Base-by-base conservation (phyloP, 2,329 filamentous ascomycete species). In the Fusarium zealandicum region DNA sequence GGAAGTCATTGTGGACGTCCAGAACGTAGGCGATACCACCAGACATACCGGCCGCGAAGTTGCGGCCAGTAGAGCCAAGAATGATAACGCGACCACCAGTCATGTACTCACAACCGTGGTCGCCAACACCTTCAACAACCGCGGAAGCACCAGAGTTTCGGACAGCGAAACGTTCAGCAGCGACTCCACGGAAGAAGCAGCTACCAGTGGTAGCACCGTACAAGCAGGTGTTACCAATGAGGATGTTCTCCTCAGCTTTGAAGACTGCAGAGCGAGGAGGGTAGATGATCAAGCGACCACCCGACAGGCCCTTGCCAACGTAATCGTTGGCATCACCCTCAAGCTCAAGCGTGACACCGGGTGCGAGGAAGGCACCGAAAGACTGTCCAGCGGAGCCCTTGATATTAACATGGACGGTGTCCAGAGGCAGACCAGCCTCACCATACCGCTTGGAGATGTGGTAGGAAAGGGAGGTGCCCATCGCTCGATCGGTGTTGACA, bases 91-190 rank as follows among this genome's bases (percentile, higher is more conserved):
- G 91, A 72, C 93, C 93, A 73, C 93, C 93, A 69, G 93, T 97
- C 93, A 98, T 98, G 84, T 98, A 98, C 82, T 98, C 93, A 72
- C 93, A 97, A 59, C 92, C 90, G 73, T 98, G 93, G 75, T 98
- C 93, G 81, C 93, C 93, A 63, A 96, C 85, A 77, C 93, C 93
- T 77, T 98, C 93, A 59, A 97, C 93, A 62, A 98, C 90, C n/a
- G 93, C 92, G 22, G 89, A 96, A 43, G 91, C 93, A 77, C 93
- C 93, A 1, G 93, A 97, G 81, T 98, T 98, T 66, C 93, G 90
- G 63, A 98, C 93, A 58, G 92, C 93, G 74, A 98, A 98, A 70
- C 93, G 90, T 81, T 98, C 93, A 35, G 93, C 93, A 70, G 93
- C 93, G 59, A 96, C 87, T 83, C 93, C 93, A 61, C 93, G 90